Base-by-base conservation (phyloP, 306 rosid species). In the Citrullus colocynthis region DNA sequence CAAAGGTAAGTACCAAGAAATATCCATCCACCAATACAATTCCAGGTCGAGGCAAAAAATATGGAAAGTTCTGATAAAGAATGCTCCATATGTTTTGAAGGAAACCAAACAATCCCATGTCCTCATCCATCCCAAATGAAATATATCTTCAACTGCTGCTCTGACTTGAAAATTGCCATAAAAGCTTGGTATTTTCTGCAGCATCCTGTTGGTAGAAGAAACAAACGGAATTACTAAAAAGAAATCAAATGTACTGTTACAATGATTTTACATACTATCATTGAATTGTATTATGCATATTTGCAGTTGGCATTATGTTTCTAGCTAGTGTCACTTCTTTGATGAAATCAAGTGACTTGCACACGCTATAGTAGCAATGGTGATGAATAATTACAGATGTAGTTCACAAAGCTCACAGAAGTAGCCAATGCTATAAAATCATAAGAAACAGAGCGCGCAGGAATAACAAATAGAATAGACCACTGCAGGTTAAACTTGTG, bases 51-150 rank as follows among this genome's bases (percentile, higher is more conserved):
- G 54, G 74, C 76, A 28, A 73, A 17, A 24, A 28, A 30, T 28
- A 48, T 16, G 61, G 77, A 49, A 71, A 73, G 77, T 73, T 73
- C 45, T 72, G 15, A 49, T 14, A 72, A 72, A 28, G 76, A 72
- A 72, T 49, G 44, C 77, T 73, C 77, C 58, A 45, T 45, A 24
- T 45, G 20, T 67, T 70, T 70, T 45, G 39, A 70, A 49, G 24
- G 44, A 48, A 71, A 51, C 61, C 60, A 72, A 30, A 49, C 61
- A 52, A 73, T 32, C 14, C 61, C 62, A 73, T 30, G 44, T 9
- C 39, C 76, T 71, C 76, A n/a, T 42, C 58, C 55, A 54, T 30
- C 41, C 37, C 41, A 71, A 6, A 48, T 10, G 41, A 71, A 48
- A 14, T 21, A 7, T 49, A 73, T 73, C 60, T 17, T 73, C 77